phyloP scores from a whole-genome alignment of 2,329 filamentous ascomycete species.

The Botryotinia narcissicola region DNA sequence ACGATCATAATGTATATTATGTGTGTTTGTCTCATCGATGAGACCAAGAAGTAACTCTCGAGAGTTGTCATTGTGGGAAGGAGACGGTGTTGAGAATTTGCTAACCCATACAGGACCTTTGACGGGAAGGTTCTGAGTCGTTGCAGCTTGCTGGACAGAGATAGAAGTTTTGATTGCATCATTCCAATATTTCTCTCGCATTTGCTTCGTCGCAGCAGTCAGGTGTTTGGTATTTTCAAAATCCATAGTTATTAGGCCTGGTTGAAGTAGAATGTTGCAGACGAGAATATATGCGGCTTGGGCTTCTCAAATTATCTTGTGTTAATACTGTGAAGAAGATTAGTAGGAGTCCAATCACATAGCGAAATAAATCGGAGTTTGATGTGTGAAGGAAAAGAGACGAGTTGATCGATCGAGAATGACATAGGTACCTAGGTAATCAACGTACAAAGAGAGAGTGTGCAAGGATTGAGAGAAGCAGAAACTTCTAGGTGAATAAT shows the following conservation, averaged over 20 bases:
- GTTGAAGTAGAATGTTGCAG: not conserved
- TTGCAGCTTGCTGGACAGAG: not conserved
- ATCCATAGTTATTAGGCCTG: not conserved
- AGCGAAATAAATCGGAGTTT: not conserved
- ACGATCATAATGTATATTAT: constrained; percentile 4
- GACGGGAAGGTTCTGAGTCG: not conserved
- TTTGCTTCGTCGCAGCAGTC: not conserved
- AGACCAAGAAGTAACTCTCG: not conserved
- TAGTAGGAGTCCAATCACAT: not conserved
- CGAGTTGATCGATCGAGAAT: not conserved
- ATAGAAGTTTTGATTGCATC: not conserved
- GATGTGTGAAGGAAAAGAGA: not conserved
- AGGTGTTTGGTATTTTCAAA: not conserved
- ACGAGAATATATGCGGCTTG: not conserved
- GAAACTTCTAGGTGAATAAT: not conserved
- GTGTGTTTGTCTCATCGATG: not conserved
- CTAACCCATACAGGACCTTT: not conserved
- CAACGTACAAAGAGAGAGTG: too few relatives aligned
- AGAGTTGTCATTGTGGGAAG: not conserved
- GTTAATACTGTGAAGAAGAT: not conserved
- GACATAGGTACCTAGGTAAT: not conserved
- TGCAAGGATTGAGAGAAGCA: not conserved
- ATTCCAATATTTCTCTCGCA: not conserved
- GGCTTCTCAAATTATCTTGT: not conserved
- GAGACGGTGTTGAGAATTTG: not conserved